Conservation (phyloP, 768 basidiomycete genomes). For the Auriscalpium microsporum region DNA sequence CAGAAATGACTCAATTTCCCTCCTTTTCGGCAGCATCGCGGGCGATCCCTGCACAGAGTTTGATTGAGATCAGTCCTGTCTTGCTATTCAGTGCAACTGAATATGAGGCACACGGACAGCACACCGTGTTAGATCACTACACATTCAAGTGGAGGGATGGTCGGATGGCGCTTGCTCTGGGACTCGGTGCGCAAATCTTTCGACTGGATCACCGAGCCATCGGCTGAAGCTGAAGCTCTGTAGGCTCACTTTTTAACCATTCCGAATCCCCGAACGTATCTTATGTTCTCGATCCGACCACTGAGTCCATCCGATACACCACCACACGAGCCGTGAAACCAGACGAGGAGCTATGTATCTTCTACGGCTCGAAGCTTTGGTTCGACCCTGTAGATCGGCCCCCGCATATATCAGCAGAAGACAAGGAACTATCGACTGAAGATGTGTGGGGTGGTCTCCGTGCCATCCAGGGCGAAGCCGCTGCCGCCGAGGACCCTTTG, state of each 20-base stretch:
- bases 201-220: not conserved
- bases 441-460: slow-evolving; percentile 42
- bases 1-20: not conserved
- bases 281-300: slow-evolving; percentile 43
- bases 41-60: slow-evolving; percentile 46
- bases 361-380: slow-evolving; percentile 63
- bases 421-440: slow-evolving; percentile 16
- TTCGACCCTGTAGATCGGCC: slow-evolving; percentile 37
- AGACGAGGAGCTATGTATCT: slow-evolving; percentile 75
- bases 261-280: slow-evolving; percentile 62
- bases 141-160: slow-evolving; percentile 71
- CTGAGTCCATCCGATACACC: slow-evolving; percentile 55
- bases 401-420: not conserved
- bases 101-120: slow-evolving; percentile 52
- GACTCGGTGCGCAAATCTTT: slow-evolving; percentile 43
- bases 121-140: slow-evolving; percentile 67
- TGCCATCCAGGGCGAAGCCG: slow-evolving; percentile 12
- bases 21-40: slow-evolving; percentile 33
- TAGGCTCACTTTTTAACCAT: slow-evolving; percentile 82
- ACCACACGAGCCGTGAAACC: slow-evolving; percentile 43
- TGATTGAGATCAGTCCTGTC: slow-evolving; percentile 83
- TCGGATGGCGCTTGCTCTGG: slow-evolving; percentile 69
- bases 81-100: slow-evolving; percentile 66
- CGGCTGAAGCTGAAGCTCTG: not conserved
- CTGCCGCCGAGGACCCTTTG: slow-evolving; percentile 24